phyloP scores from a whole-genome alignment of 2,329 filamentous ascomycete genomes.

The Beauveria sp. region DNA sequence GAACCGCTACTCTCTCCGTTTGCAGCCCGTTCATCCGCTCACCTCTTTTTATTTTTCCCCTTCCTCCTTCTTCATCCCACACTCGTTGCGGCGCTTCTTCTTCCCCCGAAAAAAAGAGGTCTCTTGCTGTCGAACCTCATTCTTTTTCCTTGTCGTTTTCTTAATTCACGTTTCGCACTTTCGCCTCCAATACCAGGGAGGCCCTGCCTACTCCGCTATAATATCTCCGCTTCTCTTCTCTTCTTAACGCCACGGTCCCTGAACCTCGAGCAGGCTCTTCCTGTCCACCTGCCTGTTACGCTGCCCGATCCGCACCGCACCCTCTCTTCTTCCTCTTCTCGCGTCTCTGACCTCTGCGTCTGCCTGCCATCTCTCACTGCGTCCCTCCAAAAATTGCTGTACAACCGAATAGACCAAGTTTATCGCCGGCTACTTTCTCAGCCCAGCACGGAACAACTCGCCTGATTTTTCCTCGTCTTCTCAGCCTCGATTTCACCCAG shows the following conservation, averaged over 20 bases:
- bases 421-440: background rate
- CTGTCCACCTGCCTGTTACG: background rate
- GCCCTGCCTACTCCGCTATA: slow-evolving; percentile 5
- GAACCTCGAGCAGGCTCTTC: background rate
- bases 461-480: background rate
- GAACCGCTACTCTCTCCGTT: background rate
- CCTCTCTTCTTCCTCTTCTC: background rate
- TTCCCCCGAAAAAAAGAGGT: background rate
- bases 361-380: background rate
- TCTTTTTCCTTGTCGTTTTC: background rate
- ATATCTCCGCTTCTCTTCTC: background rate
- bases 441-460: background rate
- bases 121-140: background rate
- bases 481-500: background rate
- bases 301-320: background rate
- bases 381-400: background rate
- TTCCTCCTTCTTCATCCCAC: slow-evolving; percentile 1
- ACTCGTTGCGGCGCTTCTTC: background rate
- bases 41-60: background rate
- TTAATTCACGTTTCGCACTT: slow-evolving; percentile 1
- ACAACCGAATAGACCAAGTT: background rate
- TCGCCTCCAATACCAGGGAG: slow-evolving; percentile 5
- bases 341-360: background rate
- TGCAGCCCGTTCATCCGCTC: background rate
- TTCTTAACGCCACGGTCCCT: slow-evolving; percentile 4